Conservation (phyloP, 176 grass and related monocot genomes). For the Triticum timopheevii region DNA sequence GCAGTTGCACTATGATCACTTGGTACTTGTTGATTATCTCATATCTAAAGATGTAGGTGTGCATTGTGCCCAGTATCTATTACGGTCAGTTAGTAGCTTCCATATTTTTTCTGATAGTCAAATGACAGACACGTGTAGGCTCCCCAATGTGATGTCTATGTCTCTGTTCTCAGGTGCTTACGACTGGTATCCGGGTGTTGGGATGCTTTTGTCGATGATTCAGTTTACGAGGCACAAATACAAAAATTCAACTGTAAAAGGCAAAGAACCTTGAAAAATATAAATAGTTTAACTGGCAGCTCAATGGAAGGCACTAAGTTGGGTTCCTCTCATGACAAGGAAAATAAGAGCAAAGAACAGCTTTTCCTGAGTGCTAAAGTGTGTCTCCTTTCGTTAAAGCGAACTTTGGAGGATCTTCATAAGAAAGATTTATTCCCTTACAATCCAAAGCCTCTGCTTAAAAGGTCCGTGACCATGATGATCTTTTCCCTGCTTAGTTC, state of each 20-base stretch:
- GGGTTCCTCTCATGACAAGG: conserved; percentile 3
- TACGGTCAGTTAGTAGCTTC: conserved; percentile 58
- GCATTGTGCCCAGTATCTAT: conserved; percentile 75
- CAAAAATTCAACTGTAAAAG: conserved; percentile 48
- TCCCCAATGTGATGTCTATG: conserved; percentile 1
- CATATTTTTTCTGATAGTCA: neutral
- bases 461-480: conserved; percentile 51
- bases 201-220: conserved; percentile 64
- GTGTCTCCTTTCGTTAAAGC: conserved; percentile 85
- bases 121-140: neutral
- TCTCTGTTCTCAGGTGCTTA: conserved; percentile 58
- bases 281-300: conserved; percentile 8
- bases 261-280: conserved; percentile 52
- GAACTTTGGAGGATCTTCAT: conserved; percentile 69
- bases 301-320: conserved; percentile 24
- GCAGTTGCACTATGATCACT: conserved; percentile 94
- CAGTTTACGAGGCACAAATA: conserved; percentile 46
- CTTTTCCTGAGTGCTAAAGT: conserved; percentile 61
- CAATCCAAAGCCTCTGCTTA: conserved; percentile 77
- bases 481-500: neutral
- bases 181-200: conserved; percentile 66
- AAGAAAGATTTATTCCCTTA: conserved; percentile 89
- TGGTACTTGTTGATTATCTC: conserved; percentile 93
- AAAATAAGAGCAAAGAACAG: conserved; percentile 14
- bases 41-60: conserved; percentile 87